A percentile compares a stretch with the other conserved stretches of the same genome.
Evolutionary conservation across 306 rosid species (phyloP).

Genomic region (Malus fusca): DNA sequence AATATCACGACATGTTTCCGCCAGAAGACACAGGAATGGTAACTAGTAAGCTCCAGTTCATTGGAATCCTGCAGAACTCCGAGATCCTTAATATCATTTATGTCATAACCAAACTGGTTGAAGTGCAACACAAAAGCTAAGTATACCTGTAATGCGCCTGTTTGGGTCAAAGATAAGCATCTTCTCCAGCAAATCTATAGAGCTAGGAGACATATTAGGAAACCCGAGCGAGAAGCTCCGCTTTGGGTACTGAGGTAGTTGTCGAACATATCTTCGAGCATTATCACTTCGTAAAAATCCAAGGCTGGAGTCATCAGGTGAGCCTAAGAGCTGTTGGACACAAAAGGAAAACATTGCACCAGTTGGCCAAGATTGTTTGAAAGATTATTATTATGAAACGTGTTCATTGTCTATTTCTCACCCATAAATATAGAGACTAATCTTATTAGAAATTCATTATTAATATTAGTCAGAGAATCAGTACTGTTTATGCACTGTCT

Average conservation of each 20-base stretch:
- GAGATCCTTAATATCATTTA: not conserved
- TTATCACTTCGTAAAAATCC: constrained; percentile 86
- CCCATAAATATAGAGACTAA: not conserved
- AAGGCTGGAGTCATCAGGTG: constrained; percentile 91
- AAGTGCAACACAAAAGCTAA: not conserved
- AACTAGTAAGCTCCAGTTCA: not conserved
- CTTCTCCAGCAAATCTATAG: constrained; percentile 86
- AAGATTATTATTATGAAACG: not conserved
- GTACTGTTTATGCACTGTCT: not conserved
- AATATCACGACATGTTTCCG: not conserved
- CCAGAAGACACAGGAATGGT: not conserved
- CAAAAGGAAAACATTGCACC: constrained; percentile 9
- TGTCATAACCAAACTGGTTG: not conserved
- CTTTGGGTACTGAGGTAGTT: constrained; percentile 78
- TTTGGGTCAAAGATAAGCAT: constrained; percentile 93
- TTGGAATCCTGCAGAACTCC: not conserved
- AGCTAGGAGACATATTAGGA: constrained; percentile 65
- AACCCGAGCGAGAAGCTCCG: constrained; percentile 59
- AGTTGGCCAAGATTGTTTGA: not conserved
- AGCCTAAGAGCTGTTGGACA: constrained; percentile 74
- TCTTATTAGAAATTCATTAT: not conserved
- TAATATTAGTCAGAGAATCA: not conserved
- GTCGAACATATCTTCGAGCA: constrained; percentile 80
- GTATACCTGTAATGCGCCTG: constrained; percentile 84
- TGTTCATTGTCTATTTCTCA: not conserved